These are phyloP conservation scores for Tarenaya hassleriana DNA, from an alignment of 345 rosid genomes.

Conservation along the genomic window DNA sequence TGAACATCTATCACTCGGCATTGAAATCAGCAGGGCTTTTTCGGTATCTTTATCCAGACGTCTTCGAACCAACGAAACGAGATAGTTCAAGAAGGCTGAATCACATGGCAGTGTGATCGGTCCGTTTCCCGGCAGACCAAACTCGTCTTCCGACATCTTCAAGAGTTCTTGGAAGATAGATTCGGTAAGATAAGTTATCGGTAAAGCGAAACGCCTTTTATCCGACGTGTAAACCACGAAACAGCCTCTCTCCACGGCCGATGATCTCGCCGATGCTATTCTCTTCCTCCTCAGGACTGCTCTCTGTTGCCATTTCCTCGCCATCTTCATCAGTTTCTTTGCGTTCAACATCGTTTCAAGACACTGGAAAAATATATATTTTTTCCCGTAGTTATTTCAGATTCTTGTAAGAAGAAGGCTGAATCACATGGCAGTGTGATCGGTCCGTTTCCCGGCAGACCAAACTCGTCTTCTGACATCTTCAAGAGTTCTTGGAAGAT, in stretches of 20 bases:
- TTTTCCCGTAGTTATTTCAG: too few species aligned
- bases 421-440: slow-evolving; percentile 36
- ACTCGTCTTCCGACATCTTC: slow-evolving; percentile 36
- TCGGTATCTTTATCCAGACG: slow-evolving; percentile 27
- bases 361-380: background rate
- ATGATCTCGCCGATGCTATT: slow-evolving; percentile 18
- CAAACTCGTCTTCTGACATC: slow-evolving; percentile 37
- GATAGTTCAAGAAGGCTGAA: slow-evolving; percentile 20
- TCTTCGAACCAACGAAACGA: slow-evolving; percentile 18
- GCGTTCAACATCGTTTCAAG: background rate
- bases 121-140: slow-evolving; percentile 23
- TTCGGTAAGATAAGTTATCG: slow-evolving; percentile 22
- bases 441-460: slow-evolving; percentile 24
- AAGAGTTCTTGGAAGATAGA: slow-evolving; percentile 31
- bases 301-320: slow-evolving; percentile 28
- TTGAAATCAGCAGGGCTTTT: slow-evolving; percentile 25
- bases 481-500: slow-evolving; percentile 32
- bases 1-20: slow-evolving; percentile 19
- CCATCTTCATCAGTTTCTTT: slow-evolving; percentile 23
- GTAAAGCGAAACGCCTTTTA: slow-evolving; percentile 21
- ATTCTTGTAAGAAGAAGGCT: background rate
- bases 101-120: slow-evolving; percentile 37
- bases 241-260: slow-evolving; percentile 19
- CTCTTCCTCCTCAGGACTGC: slow-evolving; percentile 23
- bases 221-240: slow-evolving; percentile 35